Percentiles rank a stretch among this genome's conserved stretches.
phyloP scores from a whole-genome alignment of 345 rosid genomes.

The Mallotus nudiflorus region DNA sequence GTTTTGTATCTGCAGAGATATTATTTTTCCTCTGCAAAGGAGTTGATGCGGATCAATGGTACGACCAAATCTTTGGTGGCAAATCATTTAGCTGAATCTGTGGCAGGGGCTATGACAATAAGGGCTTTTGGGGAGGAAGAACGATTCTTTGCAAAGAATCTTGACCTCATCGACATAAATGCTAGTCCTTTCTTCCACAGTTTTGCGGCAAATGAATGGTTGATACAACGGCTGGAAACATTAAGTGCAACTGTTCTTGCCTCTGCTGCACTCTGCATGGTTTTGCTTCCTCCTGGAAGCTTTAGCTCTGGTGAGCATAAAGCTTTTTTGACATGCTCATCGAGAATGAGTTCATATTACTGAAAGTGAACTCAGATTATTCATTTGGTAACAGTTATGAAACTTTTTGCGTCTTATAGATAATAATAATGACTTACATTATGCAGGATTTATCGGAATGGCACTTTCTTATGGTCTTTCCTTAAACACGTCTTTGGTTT shows the following conservation, averaged over 20 bases:
- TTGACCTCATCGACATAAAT: constrained; percentile 66
- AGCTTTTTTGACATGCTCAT: not conserved
- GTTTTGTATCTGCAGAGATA: constrained; percentile 50
- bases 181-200: constrained; percentile 92
- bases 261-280: constrained; percentile 89
- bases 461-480: constrained; percentile 97
- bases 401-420: not conserved
- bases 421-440: not conserved
- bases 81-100: constrained; percentile 91
- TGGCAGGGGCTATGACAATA: constrained; percentile 84
- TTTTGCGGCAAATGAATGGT: constrained; percentile 91
- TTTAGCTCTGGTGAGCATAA: constrained; percentile 71
- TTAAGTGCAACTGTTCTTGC: constrained; percentile 73
- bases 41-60: constrained; percentile 88
- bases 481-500: constrained; percentile 66
- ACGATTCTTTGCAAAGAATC: constrained; percentile 71
- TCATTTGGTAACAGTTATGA: too few relatives aligned
- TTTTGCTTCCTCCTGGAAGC: constrained; percentile 87
- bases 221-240: constrained; percentile 83
- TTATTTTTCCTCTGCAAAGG: constrained; percentile 80
- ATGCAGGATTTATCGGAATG: constrained; percentile 93
- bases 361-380: too few relatives aligned
- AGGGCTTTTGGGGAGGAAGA: constrained; percentile 91
- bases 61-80: constrained; percentile 89
- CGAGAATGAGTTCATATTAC: too few relatives aligned